Evolutionary conservation across 805 yeast genomes (phyloP), one percentile per base, ranked within the genome.

Genomic region (Saccharomycopsis olivae): DNA sequence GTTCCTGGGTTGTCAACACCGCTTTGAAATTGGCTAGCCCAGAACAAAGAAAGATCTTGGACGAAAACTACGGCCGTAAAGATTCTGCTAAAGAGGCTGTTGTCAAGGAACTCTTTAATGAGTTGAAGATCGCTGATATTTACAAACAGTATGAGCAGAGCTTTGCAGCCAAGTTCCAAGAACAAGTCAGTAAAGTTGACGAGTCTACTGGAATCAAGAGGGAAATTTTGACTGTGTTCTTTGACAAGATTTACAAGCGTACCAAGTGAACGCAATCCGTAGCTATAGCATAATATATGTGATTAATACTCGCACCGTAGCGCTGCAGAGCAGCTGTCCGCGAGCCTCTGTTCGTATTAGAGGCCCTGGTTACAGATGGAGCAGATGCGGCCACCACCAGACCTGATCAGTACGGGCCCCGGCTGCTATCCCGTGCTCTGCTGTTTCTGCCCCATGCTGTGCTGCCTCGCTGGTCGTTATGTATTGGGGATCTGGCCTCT

Each of bases 1-100:
- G 99, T 64, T 83, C 96, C 33, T 92, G 99, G 99, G 78, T 92
- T 41, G 73, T 92, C 54, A 92, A 92, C 69, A 83, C 85, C 52
- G 98, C 98, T 5, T 73, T 92, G 53, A 71, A 79, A 58, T 65
- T 78, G 50, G 89, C 74, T 39, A 69, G 73, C 20, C 74, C 86
- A 31, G 92, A 78, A 48, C 96, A 92, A 67, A 81, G 96, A 62
- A 60, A 68, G 50, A 44, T 81, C 3, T 72, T 92, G 50, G 97
- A 92, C 55, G 78, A 68, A 35, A 85, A 92, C 68, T 92, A 92
- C 58, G 99, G 98, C 51, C 69, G 73, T 54, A 92, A 87, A 62
- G 76, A 84, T 55, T 62, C 75, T 39, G 36, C 17, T 9, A 62
- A 45, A 33, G 72, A 69, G 40, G 53, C 59, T 46, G 97, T 89